Base-by-base conservation (phyloP, 208 protist species). In the Trypanosoma mega region DNA sequence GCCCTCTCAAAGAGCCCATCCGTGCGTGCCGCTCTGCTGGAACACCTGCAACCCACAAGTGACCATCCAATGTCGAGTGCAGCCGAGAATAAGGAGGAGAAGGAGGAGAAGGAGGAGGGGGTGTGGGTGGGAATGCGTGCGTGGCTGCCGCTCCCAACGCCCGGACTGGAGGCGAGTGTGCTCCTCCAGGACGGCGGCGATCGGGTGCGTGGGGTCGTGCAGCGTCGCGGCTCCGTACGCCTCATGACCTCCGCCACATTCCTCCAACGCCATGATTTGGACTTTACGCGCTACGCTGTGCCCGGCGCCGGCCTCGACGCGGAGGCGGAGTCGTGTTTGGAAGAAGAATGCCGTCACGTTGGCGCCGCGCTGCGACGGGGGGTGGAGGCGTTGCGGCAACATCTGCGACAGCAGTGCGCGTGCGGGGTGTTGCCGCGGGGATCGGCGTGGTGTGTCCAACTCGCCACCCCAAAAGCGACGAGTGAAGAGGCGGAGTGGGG, bases 91-190 rank as follows among this genome's bases (percentile, higher is more conserved):
- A 34, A 63, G 4, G 51, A 34, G 54, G 31, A 51, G 21, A 20
- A 27, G 2, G 49, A 63, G 33, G 44, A 4, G 11, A 8, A 29
- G 7, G 44, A n/a, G 12, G 29, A 16, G 11, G 29, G 18, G 30
- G 45, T 94, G 6, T 71, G 58, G 16, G 33, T 94, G 7, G 85
- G 72, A 46, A 47, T 92, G 39, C 65, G 73, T 41, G 82, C 85
- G 33, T 95, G 85, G 83, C 65, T 92, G 34, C 86, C 81, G 43
- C 73, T 95, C 14, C 89, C 85, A 6, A 95, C 89, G 0, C 81
- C 74, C 0, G 82, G 74, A 11, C 74, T 74, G 34, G 89, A 95
- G 68, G 80, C 78, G 24, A 73, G 51, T 5, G 73, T 78, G 16
- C 86, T 85, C 41, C 24, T 91, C 18, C 84, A 92, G 68, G 34